Base-by-base conservation (phyloP, 371 early-diverging fungal genomes). In the Smittium mucronatum region DNA sequence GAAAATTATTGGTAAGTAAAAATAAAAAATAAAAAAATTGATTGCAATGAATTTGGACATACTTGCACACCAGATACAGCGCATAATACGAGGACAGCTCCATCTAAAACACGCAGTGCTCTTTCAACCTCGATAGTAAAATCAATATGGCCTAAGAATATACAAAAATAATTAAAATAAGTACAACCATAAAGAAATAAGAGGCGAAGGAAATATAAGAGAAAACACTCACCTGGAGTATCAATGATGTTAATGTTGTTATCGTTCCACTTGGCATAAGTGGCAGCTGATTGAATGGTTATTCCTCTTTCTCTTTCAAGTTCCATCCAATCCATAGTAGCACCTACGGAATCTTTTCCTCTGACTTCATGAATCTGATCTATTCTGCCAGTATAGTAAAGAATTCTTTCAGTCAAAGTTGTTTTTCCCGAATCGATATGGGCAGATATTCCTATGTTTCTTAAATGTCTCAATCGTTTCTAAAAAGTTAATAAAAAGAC, bases 361-460 rank as follows among this genome's bases (percentile, higher is more conserved):
- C 94, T 90, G 58, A 98, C 98, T 77, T 97, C 97, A 78, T 95
- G 96, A 72, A 96, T 95, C 73, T 91, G 90, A 78, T 91, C 87
- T 81, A 98, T 98, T 69, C 94, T 87, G 30, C 97, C 97, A 31
- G 97, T 95, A 78, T 94, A 95, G 81, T 84, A 95, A 61, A 98
- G 82, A 70, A 98, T 90, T 77, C 98, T 92, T 81, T 98, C 98
- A 21, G 97, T 95, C 76, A 94, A 84, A 0, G 98, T 98, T 30
- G 98, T 98, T 77, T 98, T 98, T 72, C 98, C 98, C 36, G 93
- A 91, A 76, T 98, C 98, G 74, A 98, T 97, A 82, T 98, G 98
- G 36, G 98, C 98, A n/a, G 92, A 91, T 75, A 98, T 98, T 76
- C 98, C 98, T 78, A 97, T 95, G 79, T 97, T 98, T 68, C 96